Conservation (phyloP, 78 protist genomes). For the Dictyostelium firmibasis region DNA sequence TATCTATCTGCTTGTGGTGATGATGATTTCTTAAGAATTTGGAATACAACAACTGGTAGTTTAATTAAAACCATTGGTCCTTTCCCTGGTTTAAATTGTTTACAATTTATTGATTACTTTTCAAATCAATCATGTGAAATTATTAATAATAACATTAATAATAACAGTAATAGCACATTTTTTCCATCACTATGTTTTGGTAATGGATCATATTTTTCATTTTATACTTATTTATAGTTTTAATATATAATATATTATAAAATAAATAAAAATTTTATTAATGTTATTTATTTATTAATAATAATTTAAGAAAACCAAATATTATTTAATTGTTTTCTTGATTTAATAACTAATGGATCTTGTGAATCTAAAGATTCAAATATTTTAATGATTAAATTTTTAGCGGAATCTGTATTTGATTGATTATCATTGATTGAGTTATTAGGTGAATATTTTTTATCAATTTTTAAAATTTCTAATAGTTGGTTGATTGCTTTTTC, state of each 20-base stretch:
- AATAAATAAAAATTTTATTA: no score
- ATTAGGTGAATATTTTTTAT: neutral
- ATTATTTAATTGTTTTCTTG: neutral
- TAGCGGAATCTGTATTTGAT: neutral
- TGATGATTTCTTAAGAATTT: constrained; percentile 37
- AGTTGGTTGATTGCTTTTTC: neutral
- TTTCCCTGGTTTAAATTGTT: neutral
- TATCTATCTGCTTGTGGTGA: constrained; percentile 25
- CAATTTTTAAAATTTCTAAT: neutral
- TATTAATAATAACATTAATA: neutral
- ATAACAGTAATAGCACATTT: neutral
- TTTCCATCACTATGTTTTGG: neutral
- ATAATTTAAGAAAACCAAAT: constrained; percentile 5
- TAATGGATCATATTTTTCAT: neutral
- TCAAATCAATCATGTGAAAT: neutral
- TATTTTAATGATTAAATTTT: neutral
- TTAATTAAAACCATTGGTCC: constrained; percentile 51
- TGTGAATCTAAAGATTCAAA: neutral
- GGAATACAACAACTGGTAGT: constrained; percentile 35
- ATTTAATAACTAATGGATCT: constrained; percentile 15
- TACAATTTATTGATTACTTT: constrained; percentile 32
- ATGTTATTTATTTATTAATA: neutral
- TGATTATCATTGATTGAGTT: neutral
- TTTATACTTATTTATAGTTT: neutral
- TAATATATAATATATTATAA: no score